Evolutionary conservation across 2,329 filamentous ascomycete species (phyloP), one percentile per base, ranked within the genome.

Genomic region (Neonectria faginata): DNA sequence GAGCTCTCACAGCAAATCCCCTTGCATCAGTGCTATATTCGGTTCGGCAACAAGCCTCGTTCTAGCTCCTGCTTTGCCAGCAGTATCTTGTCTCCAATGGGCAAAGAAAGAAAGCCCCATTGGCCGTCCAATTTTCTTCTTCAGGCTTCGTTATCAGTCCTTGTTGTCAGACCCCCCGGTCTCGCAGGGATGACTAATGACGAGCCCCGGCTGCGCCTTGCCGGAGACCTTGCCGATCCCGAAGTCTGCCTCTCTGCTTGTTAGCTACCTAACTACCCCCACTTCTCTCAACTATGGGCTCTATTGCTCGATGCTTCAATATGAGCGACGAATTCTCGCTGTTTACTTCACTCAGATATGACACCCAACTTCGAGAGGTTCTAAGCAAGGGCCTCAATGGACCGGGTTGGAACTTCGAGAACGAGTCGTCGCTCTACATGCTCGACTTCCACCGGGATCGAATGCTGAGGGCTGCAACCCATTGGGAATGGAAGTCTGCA

Each of bases 361-460:
- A 95, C 69, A 84, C 86, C 16, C 74, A 76, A 2, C 84, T 95
- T 41, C 73, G 81, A 8, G 67, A 78, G 8, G 78, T 83, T 39
- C 78, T 81, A 10, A 77, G 78, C 59, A 77, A 74, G 36, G 76
- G 75, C 1, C 75, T 82, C 33, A 64, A 72, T 33, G 74, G 83
- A 65, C 77, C 82, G 44, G 86, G 82, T 18, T 90, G 84, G 80
- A 89, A 89, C 72, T 83, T 81, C 70, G 68, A 73, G 27, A 79
- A 82, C 27, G 74, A 80, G 7, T 92, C 88, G 9, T 86, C 90
- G 0, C 89, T 93, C 70, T 97, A 97, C 78, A 93, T 97, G 85
- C 85, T 96, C 16, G 84, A 89, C 62, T 90, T 90, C 70, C 94
- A 97, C 77, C 87, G 89, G 50, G 91, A 94, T 75, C 90, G 94